Evolutionary conservation across 1,284 basidiomycete species (phyloP).

Genomic region (Ceratobasidium sp.): DNA sequence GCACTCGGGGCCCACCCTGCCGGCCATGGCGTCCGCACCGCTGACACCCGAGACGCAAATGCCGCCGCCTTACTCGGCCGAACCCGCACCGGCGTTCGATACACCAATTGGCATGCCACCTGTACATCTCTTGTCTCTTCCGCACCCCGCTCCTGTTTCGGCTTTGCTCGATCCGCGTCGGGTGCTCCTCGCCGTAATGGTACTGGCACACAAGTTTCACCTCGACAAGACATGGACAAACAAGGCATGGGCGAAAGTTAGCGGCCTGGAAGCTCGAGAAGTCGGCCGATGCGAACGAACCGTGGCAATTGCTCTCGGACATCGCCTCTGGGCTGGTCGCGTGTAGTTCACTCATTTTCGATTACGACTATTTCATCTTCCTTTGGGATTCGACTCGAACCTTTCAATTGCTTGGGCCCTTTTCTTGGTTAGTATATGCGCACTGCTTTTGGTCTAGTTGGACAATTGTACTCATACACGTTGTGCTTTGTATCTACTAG

Average conservation of each 20-base stretch:
- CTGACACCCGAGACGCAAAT: slow-evolving; percentile 8
- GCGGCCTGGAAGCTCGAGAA: slow-evolving; percentile 75
- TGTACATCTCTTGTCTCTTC: neutral
- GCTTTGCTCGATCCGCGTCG: slow-evolving; percentile 83
- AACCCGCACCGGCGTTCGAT: neutral
- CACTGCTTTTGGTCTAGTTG: neutral
- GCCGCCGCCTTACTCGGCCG: slow-evolving; percentile 22
- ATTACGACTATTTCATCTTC: neutral
- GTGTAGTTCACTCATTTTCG: neutral
- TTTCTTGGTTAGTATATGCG: slow-evolving; percentile 21
- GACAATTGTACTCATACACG: neutral
- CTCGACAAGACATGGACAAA: slow-evolving; percentile 94
- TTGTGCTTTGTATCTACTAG: neutral
- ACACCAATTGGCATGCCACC: slow-evolving; percentile 18
- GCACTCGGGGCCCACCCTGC: neutral
- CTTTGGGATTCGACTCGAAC: neutral
- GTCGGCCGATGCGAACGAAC: slow-evolving; percentile 82
- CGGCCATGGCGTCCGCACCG: neutral
- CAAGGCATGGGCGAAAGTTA: slow-evolving; percentile 88
- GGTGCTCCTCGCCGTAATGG: slow-evolving; percentile 85
- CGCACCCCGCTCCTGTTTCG: slow-evolving; percentile 1
- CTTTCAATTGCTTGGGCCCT: neutral
- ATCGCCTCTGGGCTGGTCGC: slow-evolving; percentile 81
- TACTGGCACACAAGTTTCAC: slow-evolving; percentile 89
- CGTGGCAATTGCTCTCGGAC: slow-evolving; percentile 78